Base-by-base conservation (phyloP, 2,329 filamentous ascomycete species). In the Coniochaeta ligniaria region DNA sequence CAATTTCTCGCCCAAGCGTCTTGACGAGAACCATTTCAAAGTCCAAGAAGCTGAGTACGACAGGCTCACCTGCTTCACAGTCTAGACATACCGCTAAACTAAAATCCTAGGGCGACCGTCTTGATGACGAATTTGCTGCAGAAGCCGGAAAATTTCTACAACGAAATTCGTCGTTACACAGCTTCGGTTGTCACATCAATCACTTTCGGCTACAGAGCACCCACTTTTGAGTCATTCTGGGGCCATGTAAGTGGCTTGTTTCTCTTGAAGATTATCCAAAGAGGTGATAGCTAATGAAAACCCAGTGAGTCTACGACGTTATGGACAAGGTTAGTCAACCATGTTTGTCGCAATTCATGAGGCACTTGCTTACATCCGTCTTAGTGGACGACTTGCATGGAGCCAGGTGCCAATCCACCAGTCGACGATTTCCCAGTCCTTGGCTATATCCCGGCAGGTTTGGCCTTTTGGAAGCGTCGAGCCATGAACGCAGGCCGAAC, bases 361-460 rank as follows among this genome's bases (percentile, higher is more conserved):
- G n/a, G n/a, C n/a, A n/a, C n/a, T n/a, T n/a, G n/a, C n/a, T n/a
- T n/a, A n/a, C n/a, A n/a, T n/a, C n/a, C n/a, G n/a, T n/a, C n/a
- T n/a, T n/a, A 59, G 56, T 77, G 72, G 72, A 71, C 72, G 2
- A 65, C 69, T 31, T 69, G 76, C 1, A 72, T 76, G 68, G 77
- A 78, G 63, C 70, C 72, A 0, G 77, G 76, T 1, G 73, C 72
- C 4, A 79, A 75, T 1, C 76, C 77, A 2, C 77, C 77, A 0
- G 74, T 79, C 4, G 77, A 79, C 60, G 69, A 75, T 50, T 76
- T 74, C 59, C 74, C 76, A 0, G 67, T 74, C 20, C 64, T 80
- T 16, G 68, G 75, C n/a, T 71, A 62, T 12, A 63, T 78, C 24
- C 77, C 77, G 47, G 26, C 35, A n/a, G 24, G 35, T 7, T 36